Evolutionary conservation across 805 yeast genomes (phyloP).

Genomic region (Candida piceae): DNA sequence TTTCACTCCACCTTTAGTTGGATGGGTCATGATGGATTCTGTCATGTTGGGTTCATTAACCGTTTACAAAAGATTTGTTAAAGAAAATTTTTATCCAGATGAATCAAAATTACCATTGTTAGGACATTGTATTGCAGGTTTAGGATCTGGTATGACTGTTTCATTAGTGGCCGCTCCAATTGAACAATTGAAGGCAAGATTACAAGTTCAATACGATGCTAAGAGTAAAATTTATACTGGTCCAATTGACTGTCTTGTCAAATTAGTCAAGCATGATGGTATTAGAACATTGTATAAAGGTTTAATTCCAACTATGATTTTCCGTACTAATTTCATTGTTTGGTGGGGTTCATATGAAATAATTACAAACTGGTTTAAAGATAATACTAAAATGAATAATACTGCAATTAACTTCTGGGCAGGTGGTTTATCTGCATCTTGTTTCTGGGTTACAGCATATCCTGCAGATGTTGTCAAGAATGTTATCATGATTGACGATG

Average conservation of each 20-base stretch:
- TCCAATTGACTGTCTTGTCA: slow-evolving; percentile 69
- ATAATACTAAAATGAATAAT: slow-evolving; percentile 58
- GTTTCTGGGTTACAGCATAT: slow-evolving; percentile 86
- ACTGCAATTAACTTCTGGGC: slow-evolving; percentile 85
- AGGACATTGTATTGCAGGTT: slow-evolving; percentile 70
- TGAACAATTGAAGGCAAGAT: slow-evolving; percentile 81
- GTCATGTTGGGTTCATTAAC: slow-evolving; percentile 86
- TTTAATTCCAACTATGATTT: slow-evolving; percentile 77
- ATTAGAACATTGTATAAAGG: slow-evolving; percentile 76
- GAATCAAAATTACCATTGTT: slow-evolving; percentile 59
- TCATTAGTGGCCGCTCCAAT: slow-evolving; percentile 95
- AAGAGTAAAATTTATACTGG: slow-evolving; percentile 63
- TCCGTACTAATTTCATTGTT: slow-evolving; percentile 78
- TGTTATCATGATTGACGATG: slow-evolving; percentile 74
- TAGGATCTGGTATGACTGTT: slow-evolving; percentile 90
- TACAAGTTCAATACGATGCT: slow-evolving; percentile 87
- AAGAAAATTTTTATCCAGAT: slow-evolving; percentile 58
- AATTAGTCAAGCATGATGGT: slow-evolving; percentile 57
- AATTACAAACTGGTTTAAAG: slow-evolving; percentile 62
- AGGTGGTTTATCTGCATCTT: slow-evolving; percentile 82
- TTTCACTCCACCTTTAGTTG: slow-evolving; percentile 86
- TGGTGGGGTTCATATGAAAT: slow-evolving; percentile 95
- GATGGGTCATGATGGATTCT: slow-evolving; percentile 93
- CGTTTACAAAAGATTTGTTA: slow-evolving; percentile 63
- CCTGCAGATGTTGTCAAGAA: slow-evolving; percentile 89